Evolutionary conservation across 257 asterid species (phyloP).

Genomic region (Scutellaria barbata): DNA sequence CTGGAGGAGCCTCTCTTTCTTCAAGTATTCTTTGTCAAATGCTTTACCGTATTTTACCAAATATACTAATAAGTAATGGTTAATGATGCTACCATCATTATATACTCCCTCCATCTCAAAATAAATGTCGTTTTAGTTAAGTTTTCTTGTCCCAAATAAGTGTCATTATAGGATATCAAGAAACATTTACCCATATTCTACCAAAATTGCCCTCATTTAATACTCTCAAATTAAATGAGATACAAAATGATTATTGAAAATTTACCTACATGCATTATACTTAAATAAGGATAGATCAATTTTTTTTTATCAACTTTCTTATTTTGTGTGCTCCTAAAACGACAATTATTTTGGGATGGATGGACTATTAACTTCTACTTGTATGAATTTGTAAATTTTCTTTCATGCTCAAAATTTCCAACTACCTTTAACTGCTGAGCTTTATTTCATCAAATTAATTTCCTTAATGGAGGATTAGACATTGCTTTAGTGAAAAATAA

Average conservation of each 20-base stretch:
- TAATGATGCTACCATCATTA: not conserved
- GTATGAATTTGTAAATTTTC: constrained; percentile 4
- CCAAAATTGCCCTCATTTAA: no score
- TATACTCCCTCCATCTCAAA: no score
- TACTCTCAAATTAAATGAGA: no score
- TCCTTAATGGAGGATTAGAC: constrained; percentile 59
- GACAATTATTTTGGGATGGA: no score
- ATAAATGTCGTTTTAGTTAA: no score
- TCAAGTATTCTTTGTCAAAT: constrained; percentile 74
- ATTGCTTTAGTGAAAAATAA: constrained; percentile 92
- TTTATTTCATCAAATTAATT: constrained; percentile 32
- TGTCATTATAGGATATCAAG: no score
- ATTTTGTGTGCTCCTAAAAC: not conserved
- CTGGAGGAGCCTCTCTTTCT: constrained; percentile 92
- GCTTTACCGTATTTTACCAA: constrained; percentile 6
- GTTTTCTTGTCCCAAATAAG: no score
- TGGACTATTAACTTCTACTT: not conserved
- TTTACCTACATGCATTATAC: no score
- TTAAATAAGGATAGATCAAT: no score
- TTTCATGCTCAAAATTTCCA: not conserved
- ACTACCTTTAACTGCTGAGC: not conserved
- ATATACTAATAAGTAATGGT: constrained; percentile 10
- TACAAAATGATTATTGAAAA: no score
- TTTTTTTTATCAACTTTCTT: not conserved
- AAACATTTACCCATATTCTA: no score